phyloP scores from a whole-genome alignment of 169 alveolate species.

The Neospora caninum region DNA sequence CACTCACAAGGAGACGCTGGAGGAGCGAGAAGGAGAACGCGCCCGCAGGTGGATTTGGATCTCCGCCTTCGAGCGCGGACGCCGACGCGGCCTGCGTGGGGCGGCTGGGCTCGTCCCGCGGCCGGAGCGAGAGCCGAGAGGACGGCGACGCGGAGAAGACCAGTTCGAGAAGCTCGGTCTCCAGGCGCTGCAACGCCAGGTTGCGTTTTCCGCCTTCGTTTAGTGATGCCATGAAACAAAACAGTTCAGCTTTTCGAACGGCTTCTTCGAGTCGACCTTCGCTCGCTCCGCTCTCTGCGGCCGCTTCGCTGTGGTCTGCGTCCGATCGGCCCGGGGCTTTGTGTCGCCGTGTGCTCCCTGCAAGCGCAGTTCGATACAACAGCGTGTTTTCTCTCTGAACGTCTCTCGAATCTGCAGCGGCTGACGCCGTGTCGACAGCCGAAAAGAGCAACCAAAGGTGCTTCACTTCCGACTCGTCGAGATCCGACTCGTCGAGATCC shows the following conservation, averaged over 20 bases:
- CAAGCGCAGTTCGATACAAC: too few species aligned
- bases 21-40: background rate
- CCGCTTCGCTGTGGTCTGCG: background rate
- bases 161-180: background rate
- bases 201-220: background rate
- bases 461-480: background rate
- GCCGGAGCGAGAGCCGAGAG: background rate
- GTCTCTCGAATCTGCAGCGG: background rate
- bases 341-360: background rate
- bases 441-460: background rate
- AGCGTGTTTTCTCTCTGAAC: background rate
- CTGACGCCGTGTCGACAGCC: background rate
- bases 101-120: too few species aligned
- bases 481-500: too few species aligned
- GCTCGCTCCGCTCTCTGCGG: background rate
- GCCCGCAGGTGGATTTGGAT: background rate
- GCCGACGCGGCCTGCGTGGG: too few species aligned
- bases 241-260: background rate
- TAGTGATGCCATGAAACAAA: background rate
- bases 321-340: background rate
- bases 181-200: background rate
- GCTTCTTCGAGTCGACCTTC: too few species aligned
- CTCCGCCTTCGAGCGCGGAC: too few species aligned
- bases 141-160: background rate
- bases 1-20: constrained; percentile 25